Conservation (phyloP, 176 grass and related monocot species). For the Saccharum spontaneum region DNA sequence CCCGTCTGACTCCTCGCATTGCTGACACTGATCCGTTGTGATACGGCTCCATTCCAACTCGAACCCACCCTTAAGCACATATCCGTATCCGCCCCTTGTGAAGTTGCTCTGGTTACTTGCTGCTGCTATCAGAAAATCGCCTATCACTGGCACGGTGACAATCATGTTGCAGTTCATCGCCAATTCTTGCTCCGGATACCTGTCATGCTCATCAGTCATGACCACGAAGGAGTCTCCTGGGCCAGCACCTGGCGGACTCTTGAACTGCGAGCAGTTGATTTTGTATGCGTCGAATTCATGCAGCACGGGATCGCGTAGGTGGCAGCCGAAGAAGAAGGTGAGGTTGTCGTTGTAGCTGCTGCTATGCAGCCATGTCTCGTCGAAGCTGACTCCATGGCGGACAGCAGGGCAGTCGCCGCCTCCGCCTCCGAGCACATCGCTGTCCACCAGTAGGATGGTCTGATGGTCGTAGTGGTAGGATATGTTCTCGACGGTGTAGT, state of each 20-base stretch:
- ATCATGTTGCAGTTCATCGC: fast-evolving
- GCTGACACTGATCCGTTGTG: fast-evolving
- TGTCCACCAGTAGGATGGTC: neutral
- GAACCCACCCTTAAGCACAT: neutral
- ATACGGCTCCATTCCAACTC: constrained; percentile 17
- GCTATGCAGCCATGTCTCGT: neutral
- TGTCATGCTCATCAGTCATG: fast-evolving
- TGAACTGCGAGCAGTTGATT: neutral
- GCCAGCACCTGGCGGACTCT: too few species aligned
- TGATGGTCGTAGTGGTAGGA: too few species aligned
- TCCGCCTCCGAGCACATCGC: neutral
- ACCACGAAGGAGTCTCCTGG: neutral
- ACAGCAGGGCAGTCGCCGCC: neutral
- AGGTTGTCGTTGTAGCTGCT: neutral
- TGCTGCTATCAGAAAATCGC: fast-evolving
- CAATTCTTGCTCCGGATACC: fast-evolving
- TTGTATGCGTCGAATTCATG: fast-evolving
- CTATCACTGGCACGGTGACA: neutral
- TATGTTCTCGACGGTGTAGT: too few species aligned
- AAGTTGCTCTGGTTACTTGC: fast-evolving
- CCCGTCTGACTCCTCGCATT: neutral
- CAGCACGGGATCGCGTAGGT: neutral
- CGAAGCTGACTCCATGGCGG: neutral
- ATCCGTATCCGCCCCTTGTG: neutral
- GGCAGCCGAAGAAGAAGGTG: constrained; percentile 33